phyloP scores from a whole-genome alignment of 73 alveolate species.

The Blepharisma stoltei region DNA sequence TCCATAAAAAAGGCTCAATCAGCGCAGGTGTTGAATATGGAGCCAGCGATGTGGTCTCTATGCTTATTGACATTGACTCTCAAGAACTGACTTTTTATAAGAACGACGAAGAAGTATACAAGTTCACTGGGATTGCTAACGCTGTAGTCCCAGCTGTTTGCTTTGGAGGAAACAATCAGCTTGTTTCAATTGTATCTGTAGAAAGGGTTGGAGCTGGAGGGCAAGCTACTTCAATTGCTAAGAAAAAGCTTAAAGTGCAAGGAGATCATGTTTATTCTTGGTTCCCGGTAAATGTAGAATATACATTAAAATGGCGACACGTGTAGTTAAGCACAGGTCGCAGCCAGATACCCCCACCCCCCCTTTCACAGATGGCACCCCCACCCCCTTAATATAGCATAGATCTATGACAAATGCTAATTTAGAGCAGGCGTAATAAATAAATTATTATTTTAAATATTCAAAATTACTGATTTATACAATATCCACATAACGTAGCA shows the following conservation, averaged over 20 bases:
- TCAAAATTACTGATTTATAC: too few relatives aligned
- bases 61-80: neutral
- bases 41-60: neutral
- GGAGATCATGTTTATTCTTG: slow-evolving; percentile 10
- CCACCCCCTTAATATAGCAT: too few relatives aligned
- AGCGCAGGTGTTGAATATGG: neutral
- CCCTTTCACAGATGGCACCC: too few relatives aligned
- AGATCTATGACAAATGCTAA: too few relatives aligned
- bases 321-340: too few relatives aligned
- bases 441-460: too few relatives aligned
- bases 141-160: neutral
- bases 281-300: slow-evolving; percentile 23
- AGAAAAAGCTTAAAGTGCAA: neutral
- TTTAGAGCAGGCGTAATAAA: too few relatives aligned
- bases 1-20: slow-evolving; percentile 11
- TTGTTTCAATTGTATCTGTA: neutral
- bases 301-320: too few relatives aligned
- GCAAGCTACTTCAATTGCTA: neutral
- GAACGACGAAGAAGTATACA: neutral
- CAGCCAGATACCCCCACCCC: too few relatives aligned
- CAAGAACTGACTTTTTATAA: neutral
- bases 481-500: too few relatives aligned
- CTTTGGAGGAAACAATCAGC: slow-evolving; percentile 20
- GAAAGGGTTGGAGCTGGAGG: neutral
- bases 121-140: slow-evolving; percentile 12